Evolutionary conservation across 805 yeast species (phyloP).

Genomic region (Wickerhamiella azyma): DNA sequence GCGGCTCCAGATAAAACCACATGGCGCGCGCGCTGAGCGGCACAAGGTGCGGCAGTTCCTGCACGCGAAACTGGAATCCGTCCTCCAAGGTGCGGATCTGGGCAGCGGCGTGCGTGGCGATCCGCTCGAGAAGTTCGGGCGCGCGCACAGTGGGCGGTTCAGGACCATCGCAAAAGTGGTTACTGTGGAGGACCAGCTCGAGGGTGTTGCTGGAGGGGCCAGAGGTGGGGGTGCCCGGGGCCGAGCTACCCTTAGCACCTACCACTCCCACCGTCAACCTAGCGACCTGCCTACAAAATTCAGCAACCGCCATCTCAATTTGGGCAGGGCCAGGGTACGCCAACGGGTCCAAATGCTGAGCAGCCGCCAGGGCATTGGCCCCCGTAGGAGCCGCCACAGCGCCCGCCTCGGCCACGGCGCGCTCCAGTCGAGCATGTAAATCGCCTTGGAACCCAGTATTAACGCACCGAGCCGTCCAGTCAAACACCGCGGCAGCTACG

Average conservation of each 20-base stretch:
- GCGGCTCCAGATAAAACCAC: conserved; percentile 48
- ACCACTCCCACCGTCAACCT: background rate
- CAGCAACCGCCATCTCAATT: conserved; percentile 8
- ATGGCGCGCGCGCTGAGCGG: conserved; percentile 37
- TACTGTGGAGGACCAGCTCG: background rate
- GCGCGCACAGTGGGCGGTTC: background rate
- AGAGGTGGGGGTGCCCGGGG: no score
- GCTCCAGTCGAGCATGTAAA: conserved; percentile 10
- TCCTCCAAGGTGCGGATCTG: conserved; percentile 36
- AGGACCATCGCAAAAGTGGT: background rate
- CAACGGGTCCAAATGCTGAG: background rate
- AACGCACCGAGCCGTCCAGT: conserved; percentile 9
- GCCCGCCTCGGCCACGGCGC: conserved; percentile 14
- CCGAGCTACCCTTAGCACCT: no score
- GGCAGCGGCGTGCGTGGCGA: conserved; percentile 22
- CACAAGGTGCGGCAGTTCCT: conserved; percentile 7
- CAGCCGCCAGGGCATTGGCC: no score
- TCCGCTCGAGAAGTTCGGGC: conserved; percentile 12
- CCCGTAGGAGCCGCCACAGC: no score
- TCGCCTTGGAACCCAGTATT: conserved; percentile 11
- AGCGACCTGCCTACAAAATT: conserved; percentile 1
- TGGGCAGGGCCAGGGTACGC: conserved; percentile 13
- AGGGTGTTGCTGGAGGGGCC: conserved; percentile 1
- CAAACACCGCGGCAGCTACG: conserved; percentile 11
- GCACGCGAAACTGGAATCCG: conserved; percentile 10